Evolutionary conservation across 768 basidiomycete genomes (phyloP).

Genomic region (Tephrocybe sp.): DNA sequence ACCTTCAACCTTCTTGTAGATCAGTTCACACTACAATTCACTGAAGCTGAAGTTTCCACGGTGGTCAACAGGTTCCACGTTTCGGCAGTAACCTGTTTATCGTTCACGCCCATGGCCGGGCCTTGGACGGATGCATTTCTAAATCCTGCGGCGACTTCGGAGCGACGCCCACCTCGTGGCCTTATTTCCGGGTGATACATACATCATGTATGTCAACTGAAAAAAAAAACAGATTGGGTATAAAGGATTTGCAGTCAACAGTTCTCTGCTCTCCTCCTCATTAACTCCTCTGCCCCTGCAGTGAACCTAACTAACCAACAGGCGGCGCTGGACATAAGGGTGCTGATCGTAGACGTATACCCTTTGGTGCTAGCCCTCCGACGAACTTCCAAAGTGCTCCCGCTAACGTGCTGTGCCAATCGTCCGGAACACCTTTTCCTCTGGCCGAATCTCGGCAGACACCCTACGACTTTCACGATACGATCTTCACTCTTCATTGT

Average conservation of each 20-base stretch:
- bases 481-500: constrained; percentile 1
- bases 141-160: constrained; percentile 8
- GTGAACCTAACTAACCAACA: too few relatives aligned
- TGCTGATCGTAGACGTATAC: neutral
- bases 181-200: constrained; percentile 17
- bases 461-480: neutral
- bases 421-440: constrained; percentile 3
- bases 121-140: neutral
- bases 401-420: neutral
- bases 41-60: too few relatives aligned
- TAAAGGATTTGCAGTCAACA: constrained; percentile 1
- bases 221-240: neutral
- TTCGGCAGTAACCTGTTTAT: neutral
- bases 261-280: neutral
- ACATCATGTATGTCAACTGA: constrained; percentile 1
- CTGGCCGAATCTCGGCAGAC: constrained; percentile 6
- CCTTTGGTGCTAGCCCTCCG: neutral
- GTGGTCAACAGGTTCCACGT: too few relatives aligned
- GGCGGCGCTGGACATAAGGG: neutral
- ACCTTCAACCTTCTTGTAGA: too few relatives aligned
- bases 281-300: neutral
- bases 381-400: neutral
- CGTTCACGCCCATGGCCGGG: neutral
- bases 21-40: too few relatives aligned
- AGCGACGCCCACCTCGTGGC: constrained; percentile 14